Percentiles rank a stretch among this genome's conserved stretches.
phyloP scores from a whole-genome alignment of 805 yeast genomes.

The Pichia rugopelliculosa region DNA sequence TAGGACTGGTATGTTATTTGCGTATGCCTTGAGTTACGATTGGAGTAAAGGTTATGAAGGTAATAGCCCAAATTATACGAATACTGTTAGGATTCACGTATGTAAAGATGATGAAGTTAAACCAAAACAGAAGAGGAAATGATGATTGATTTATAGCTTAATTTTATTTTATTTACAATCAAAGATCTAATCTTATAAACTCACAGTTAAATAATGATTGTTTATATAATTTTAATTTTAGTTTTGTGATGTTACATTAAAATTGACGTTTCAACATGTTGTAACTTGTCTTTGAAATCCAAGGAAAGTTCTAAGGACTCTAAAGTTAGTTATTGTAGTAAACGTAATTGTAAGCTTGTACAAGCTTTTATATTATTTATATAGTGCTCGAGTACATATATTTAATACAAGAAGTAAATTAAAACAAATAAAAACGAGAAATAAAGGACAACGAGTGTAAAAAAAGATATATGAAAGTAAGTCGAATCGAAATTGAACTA shows the following conservation, averaged over 20 bases:
- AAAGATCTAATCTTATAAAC: not conserved
- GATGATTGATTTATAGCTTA: not conserved
- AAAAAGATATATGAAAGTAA: not conserved
- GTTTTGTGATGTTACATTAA: too few relatives aligned
- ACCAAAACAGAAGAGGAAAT: constrained; percentile 36
- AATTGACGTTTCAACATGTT: too few relatives aligned
- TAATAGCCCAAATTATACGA: constrained; percentile 70
- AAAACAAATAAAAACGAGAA: not conserved
- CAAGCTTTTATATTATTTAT: too few relatives aligned
- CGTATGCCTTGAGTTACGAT: constrained; percentile 89
- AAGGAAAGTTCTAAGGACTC: too few relatives aligned
- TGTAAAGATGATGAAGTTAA: constrained; percentile 82
- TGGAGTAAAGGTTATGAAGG: constrained; percentile 89
- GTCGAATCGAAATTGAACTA: not conserved
- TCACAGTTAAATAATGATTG: not conserved
- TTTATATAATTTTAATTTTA: not conserved
- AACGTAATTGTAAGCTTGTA: too few relatives aligned
- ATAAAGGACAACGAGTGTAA: not conserved
- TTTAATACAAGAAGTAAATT: too few relatives aligned
- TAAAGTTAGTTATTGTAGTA: too few relatives aligned
- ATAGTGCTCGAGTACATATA: too few relatives aligned
- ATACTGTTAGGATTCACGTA: constrained; percentile 72
- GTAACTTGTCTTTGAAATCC: too few relatives aligned
- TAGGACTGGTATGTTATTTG: constrained; percentile 74
- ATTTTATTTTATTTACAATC: not conserved